These are phyloP conservation scores for Lepidopterella palustris DNA, from an alignment of 495 filamentous ascomycete genomes.

Conservation along the genomic window DNA sequence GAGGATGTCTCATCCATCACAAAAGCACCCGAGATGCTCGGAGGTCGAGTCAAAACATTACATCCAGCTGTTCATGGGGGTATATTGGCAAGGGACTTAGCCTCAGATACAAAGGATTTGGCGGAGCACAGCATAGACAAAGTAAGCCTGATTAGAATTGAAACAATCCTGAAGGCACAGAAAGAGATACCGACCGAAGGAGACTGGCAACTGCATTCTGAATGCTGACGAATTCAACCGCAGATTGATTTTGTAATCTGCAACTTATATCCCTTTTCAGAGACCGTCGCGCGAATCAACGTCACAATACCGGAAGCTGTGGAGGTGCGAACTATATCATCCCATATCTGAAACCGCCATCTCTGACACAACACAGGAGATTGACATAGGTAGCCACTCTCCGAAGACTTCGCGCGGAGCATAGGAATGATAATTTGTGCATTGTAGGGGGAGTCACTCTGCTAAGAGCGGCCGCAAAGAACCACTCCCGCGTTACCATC, in stretches of 20 bases:
- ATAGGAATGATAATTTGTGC: background rate
- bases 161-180: background rate
- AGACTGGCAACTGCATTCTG: background rate
- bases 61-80: conserved; percentile 54
- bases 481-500: conserved; percentile 90
- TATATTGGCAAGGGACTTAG: conserved; percentile 88
- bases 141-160: too few species aligned
- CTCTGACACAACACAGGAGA: conserved; percentile 46
- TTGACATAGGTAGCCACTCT: conserved; percentile 69
- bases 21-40: conserved; percentile 96
- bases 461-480: conserved; percentile 94
- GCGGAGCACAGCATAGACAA: conserved; percentile 95
- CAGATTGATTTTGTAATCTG: conserved; percentile 92
- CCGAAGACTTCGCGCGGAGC: background rate
- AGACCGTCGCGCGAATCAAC: conserved; percentile 92
- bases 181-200: too few species aligned
- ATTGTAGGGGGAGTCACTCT: conserved; percentile 68
- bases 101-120: conserved; percentile 91
- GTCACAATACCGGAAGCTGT: conserved; percentile 94
- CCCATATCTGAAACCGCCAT: background rate
- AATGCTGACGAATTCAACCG: background rate
- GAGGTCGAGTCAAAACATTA: conserved; percentile 92
- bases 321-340: conserved; percentile 41
- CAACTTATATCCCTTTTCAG: conserved; percentile 98
- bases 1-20: conserved; percentile 98